Base-by-base conservation (phyloP, 2,329 filamentous ascomycete genomes). In the Pezicula neosporulosa region DNA sequence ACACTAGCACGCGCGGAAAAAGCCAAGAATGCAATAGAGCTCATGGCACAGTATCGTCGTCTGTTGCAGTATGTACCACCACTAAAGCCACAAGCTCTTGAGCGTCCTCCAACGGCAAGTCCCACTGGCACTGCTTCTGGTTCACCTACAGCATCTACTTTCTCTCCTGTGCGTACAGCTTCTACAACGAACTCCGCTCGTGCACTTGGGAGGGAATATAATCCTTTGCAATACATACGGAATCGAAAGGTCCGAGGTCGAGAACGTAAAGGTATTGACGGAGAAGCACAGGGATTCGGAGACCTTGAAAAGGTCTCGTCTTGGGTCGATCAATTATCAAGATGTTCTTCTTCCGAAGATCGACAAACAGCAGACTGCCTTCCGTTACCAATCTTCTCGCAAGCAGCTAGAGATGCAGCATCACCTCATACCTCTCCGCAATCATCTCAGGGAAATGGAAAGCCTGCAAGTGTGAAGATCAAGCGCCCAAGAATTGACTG, bases 141-240 rank as follows among this genome's bases (percentile, higher is more conserved):
- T 61, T 72, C 44, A 68, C 74, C 37, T 69, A 75, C 46, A 69
- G 60, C 49, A 37, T 52, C 66, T 55, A 52, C 57, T 46, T 72
- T 55, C 62, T 71, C 44, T 58, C 71, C 53, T 66, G 61, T 51
- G 65, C 73, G 60, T 48, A 67, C 52, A 54, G 67, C 49, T 67
- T 68, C 56, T 47, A 63, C 27, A 68, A 61, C 57, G 67, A 61
- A 54, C 66, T 67, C 54, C 62, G 68, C 39, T 63, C 52, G n/a
- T 16, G 37, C 35, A 16, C 68, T 86, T 7, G 87, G 88, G 4
- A 85, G 92, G 48, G 72, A 77, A 2, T 97, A 97, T 66, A 96
- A 99, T 66, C 94, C 93, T 4, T 72, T 99, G 21, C 94, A 97
- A 68, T 90, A 90, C 60, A 88, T 97, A 50, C 86, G 94, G 18